Conservation (phyloP, 768 basidiomycete species). For the Serendipita sp. region DNA sequence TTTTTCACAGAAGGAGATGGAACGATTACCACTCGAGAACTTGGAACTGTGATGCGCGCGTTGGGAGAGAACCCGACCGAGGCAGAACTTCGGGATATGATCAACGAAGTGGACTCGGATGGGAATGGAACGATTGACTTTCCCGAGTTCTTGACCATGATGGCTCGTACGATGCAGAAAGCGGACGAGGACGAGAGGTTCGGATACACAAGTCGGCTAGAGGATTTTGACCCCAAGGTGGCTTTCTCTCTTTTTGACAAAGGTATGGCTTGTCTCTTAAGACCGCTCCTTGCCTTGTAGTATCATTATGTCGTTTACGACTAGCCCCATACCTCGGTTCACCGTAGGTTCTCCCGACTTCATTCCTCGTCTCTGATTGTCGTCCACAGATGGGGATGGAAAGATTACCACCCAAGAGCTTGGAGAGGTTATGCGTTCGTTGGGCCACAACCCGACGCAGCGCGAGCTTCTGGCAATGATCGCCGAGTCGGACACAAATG, state of each 20-base stretch:
- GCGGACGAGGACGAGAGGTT: constrained; percentile 42
- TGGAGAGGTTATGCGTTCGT: constrained; percentile 84
- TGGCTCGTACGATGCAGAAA: constrained; percentile 80
- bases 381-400: constrained; percentile 63
- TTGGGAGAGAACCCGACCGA: constrained; percentile 88
- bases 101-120: constrained; percentile 85
- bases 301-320: constrained; percentile 4
- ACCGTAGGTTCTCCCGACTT: background rate
- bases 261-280: constrained; percentile 32
- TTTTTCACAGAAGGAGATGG: constrained; percentile 65
- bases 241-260: constrained; percentile 66
- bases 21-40: constrained; percentile 79
- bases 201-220: no score
- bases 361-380: background rate
- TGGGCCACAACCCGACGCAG: constrained; percentile 86
- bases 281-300: constrained; percentile 1
- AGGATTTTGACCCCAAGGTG: constrained; percentile 20
- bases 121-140: constrained; percentile 80
- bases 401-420: constrained; percentile 84
- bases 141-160: constrained; percentile 70
- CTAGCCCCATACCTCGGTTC: background rate
- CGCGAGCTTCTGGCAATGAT: constrained; percentile 90
- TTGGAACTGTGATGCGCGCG: constrained; percentile 87
- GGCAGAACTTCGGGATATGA: constrained; percentile 85
- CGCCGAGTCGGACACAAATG: constrained; percentile 83